A percentile compares a stretch with the other conserved stretches of the same genome.
phyloP scores from a whole-genome alignment of 331 rosid genomes.

The Prunus yedoensis region DNA sequence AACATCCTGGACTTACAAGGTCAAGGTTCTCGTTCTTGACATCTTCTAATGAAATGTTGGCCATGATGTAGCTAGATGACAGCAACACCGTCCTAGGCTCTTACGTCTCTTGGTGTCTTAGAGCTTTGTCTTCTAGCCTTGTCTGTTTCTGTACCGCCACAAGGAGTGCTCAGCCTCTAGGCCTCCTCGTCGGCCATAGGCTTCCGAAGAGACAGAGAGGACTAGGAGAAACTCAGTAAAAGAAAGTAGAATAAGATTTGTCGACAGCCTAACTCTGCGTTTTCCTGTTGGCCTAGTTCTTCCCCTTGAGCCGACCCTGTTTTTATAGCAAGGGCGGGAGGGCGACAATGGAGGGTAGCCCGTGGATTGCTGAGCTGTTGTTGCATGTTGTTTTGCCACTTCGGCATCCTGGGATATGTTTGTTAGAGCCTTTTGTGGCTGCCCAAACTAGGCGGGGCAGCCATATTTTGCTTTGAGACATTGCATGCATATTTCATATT shows the following conservation, averaged over 20 bases:
- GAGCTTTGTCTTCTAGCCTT: neutral
- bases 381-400: neutral
- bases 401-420: conserved; percentile 16
- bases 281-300: neutral
- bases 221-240: conserved; percentile 22
- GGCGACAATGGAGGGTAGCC: conserved; percentile 22
- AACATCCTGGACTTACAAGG: conserved; percentile 48
- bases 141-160: neutral
- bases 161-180: neutral
- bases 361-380: conserved; percentile 21
- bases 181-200: conserved; percentile 20
- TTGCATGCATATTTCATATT: neutral
- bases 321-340: conserved; percentile 30
- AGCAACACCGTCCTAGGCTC: conserved; percentile 7
- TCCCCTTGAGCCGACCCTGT: neutral
- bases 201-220: conserved; percentile 22
- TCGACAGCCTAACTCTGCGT: neutral
- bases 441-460: conserved; percentile 16
- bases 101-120: neutral
- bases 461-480: neutral
- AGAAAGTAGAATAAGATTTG: conserved; percentile 10
- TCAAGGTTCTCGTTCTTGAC: conserved; percentile 64
- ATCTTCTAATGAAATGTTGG: conserved; percentile 61
- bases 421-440: conserved; percentile 32
- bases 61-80: conserved; percentile 39